Base-by-base conservation (phyloP, 306 rosid genomes). In the Cyamopsis tetragonoloba region DNA sequence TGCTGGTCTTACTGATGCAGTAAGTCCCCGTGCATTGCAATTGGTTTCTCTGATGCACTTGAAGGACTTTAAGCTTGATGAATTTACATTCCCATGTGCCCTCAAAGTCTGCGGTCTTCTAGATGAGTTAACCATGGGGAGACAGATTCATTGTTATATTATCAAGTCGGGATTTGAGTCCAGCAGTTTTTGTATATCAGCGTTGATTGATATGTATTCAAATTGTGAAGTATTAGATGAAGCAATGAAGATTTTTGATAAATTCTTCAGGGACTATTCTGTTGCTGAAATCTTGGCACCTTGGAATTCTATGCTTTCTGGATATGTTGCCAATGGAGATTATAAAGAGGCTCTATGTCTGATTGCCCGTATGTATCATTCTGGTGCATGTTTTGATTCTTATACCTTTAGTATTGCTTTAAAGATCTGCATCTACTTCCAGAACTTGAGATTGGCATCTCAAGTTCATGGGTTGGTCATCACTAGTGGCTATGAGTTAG, bases 271-370 rank as follows among this genome's bases (percentile, higher is more conserved):
- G 48, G 43, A 50, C 47, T 60, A 27, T 63, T 28, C 70, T 53
- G 64, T 81, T 71, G 51, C 43, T 56, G 81, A 78, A 62, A 77
- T 77, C 71, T 82, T 89, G 87, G 79, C 82, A 30, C 64, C 87
- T 28, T 81, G 96, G 88, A 92, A 92, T 75, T 84, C 93, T 7
- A 89, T 89, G 91, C 82, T 92, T 73, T 86, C 96, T 35, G 96
- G 96, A 55, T 86, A 81, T 68, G 81, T 87, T 70, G 41, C 66
- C 53, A 87, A 78, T 27, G 75, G 71, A 53, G 72, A 74, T 55
- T 78, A 74, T 42, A 9, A n/a, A 4, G 70, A 71, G 65, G 98
- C 95, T 73, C 70, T 84, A 50, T 11, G 70, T 51, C 19, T 89
- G 75, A 80, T 85, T 74, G 46, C 81, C 19, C 48, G 49, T 23